Conservation (phyloP, 1,284 basidiomycete genomes). For the Porodaedalea pini region DNA sequence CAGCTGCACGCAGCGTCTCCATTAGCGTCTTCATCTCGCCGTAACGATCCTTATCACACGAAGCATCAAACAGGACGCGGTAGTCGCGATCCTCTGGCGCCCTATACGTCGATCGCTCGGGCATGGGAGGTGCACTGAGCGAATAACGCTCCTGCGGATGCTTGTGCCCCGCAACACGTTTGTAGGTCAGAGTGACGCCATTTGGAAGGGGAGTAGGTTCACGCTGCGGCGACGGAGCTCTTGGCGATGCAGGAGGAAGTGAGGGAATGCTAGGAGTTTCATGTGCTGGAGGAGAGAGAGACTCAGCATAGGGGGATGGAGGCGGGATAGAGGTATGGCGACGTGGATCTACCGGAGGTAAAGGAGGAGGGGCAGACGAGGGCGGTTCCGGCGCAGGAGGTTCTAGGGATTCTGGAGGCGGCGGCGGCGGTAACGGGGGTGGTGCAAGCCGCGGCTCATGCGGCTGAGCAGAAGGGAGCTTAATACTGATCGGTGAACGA, state of each 20-base stretch:
- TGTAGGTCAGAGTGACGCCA: conserved; percentile 17
- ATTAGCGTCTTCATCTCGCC: conserved; percentile 42
- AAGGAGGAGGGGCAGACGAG: conserved; percentile 25
- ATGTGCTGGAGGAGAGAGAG: conserved; percentile 26
- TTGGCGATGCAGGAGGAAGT: conserved; percentile 30
- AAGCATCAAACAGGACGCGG: conserved; percentile 62
- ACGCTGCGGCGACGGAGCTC: conserved; percentile 25
- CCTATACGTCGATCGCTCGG: conserved; percentile 39
- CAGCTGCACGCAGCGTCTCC: conserved; percentile 45
- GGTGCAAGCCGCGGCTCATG: conserved; percentile 15
- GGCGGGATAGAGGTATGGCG: conserved; percentile 25
- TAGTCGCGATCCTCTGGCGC: conserved; percentile 43
- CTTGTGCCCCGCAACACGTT: conserved; percentile 18
- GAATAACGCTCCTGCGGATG: conserved; percentile 30
- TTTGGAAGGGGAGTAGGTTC: conserved; percentile 27
- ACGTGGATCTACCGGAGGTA: conserved; percentile 27
- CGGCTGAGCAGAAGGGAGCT: conserved; percentile 7
- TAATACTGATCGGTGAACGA: conserved; percentile 11
- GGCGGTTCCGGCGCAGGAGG: conserved; percentile 17
- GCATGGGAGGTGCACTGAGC: conserved; percentile 42
- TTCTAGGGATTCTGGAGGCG: conserved; percentile 28
- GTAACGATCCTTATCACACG: conserved; percentile 45
- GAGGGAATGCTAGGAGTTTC: conserved; percentile 24
- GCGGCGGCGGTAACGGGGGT: conserved; percentile 23
- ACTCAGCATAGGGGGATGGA: conserved; percentile 24